Evolutionary conservation across 768 basidiomycete genomes (phyloP), one percentile per base, ranked within the genome.

Genomic region (Xerocomellus intermedius): DNA sequence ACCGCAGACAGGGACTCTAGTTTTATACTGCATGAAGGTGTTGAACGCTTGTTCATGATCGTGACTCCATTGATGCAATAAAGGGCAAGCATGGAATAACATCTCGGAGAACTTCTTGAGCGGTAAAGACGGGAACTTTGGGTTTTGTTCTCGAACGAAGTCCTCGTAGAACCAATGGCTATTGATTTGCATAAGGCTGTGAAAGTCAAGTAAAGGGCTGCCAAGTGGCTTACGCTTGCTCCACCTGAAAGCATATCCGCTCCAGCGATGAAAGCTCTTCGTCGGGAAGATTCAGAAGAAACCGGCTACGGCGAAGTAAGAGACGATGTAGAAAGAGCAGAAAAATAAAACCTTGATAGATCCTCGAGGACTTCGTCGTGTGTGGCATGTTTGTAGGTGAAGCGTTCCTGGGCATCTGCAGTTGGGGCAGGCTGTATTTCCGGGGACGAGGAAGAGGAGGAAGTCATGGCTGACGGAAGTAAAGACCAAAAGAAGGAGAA

Each of bases 151-250:
- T 41, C 97, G 90, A 59, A 98, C 86, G 64, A 97, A 98, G 71
- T 99, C 97, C 77, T 98, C 97, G 65, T 99, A 99, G 72, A 92
- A 99, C 96, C 96, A 99, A 70, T 98, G 96, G n/a, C 95, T 97
- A 67, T 9, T 42, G 22, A 44, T 46, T 36, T 33, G 39, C 19
- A 46, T 47, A 56, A 59, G 60, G 60, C 44, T 57, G 54, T 52
- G 47, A 56, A 46, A 55, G 55, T 54, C 33, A 47, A 24, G 41
- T 5, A 13, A 57, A 45, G 47, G 37, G 59, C 50, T 42, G 46
- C 35, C 52, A 55, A 44, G 32, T 38, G 35, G 79, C 94, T 65
- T 69, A 98, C 93, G 96, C 97, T 81, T 98, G 95, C 73, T 99
- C 97, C 57, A 98, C 92, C 74, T 98, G 96, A 75, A 98, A 99